Base-by-base conservation (phyloP, 2,329 filamentous ascomycete species). In the Malbranchea cinnamomea region DNA sequence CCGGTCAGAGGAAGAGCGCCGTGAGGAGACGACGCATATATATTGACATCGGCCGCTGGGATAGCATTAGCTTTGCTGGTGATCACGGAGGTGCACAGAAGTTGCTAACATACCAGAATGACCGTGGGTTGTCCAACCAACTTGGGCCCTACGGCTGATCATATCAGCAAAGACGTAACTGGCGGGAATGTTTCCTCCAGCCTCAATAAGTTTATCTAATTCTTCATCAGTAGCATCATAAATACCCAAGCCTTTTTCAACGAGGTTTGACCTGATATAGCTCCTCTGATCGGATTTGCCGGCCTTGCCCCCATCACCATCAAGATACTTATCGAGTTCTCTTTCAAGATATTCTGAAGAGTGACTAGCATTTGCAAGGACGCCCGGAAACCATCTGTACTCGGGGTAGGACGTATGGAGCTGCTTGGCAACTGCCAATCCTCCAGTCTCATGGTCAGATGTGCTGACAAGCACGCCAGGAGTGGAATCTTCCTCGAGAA, bases 381-480 rank as follows among this genome's bases (percentile, higher is more conserved):
- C 76, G 23, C 68, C 61, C 1, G 89, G 89, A 45, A 82, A 79
- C 89, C 89, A 98, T 31, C 66, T 57, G 49, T 80, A 80, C 22
- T 74, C 60, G 1, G 76, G 74, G 43, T 82, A 81, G 13, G 61
- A 51, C 23, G 63, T 42, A 45, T 72, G 59, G 18, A 74, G 58
- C 53, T 81, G 89, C 43, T 82, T 68, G 15, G 85, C 87, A 11
- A 77, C 72, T 2, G 83, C 68, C 2, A 98, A 65, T 24, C 89
- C 89, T 16, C 89, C 89, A 1, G 89, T 98, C 53, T 98, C 89
- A 52, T 98, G 89, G 55, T 98, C 89, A 35, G 82, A 92, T 3
- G 89, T 98, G 36, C 74, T 74, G 23, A 98, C 78, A 43, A 98
- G 67, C 6, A 94, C 68, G 15, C 78, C 81, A 16, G 57, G 57